Base-by-base conservation (phyloP, 192 early-diverging fungal species). In the Coemansia sp. region DNA sequence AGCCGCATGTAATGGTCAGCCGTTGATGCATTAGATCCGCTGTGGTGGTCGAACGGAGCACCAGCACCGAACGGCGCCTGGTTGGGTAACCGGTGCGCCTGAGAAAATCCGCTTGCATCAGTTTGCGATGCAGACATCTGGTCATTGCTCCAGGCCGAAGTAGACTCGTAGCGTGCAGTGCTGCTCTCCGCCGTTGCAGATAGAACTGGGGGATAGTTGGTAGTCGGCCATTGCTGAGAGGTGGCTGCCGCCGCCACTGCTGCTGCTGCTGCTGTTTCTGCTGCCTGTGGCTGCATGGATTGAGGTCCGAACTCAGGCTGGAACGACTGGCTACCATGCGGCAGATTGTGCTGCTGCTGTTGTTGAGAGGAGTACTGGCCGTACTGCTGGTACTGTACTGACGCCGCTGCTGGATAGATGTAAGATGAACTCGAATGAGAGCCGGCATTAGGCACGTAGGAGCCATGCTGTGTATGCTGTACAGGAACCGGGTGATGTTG, bases 91-190 rank as follows among this genome's bases (percentile, higher is more conserved):
- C 59, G 66, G n/a, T 72, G 62, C 45, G 67, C 52, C 58, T 79
- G 77, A 33, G 77, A 79, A 46, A 67, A 70, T 6, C 68, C 65
- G 58, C 77, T 79, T 48, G 60, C 68, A 16, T 79, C 77, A 6
- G 77, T 79, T 39, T 67, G 40, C 20, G 77, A 70, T 35, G 61
- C 68, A 20, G 77, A 79, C 55, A 70, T 64, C 57, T 79, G 77
- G 51, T 74, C 72, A 58, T 74, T 79, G 61, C 72, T 79, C 59
- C 64, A 64, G 2, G 61, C 72, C 37, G 72, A 74, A 4, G 64
- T 61, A 7, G 65, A 68, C 60, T 79, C 77, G 29, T 64, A 55
- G n/a, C 77, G 59, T 20, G 26, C 48, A 10, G 53, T 33, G 42
- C 49, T 57, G 57, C 59, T 39, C 7, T 66, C 67, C 26, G 64